Conservation (phyloP, 192 early-diverging fungal species). For the Coemansia reversa region DNA sequence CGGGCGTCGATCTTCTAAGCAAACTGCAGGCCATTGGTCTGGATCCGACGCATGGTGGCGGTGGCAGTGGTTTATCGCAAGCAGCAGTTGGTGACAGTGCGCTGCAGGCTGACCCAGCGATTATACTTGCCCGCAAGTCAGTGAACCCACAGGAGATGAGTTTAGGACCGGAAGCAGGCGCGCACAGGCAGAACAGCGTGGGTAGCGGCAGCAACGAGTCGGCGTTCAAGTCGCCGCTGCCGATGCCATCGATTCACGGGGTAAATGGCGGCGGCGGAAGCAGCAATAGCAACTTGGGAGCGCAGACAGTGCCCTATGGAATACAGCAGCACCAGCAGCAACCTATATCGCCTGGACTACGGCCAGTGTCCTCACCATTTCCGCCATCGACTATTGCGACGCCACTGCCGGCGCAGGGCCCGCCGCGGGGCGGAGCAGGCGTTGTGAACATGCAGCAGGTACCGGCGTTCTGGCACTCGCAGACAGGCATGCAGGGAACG, state of each 20-base stretch:
- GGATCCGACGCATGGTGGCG: slow-evolving; percentile 10
- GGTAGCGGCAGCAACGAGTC: neutral
- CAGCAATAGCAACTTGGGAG: neutral
- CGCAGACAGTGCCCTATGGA: neutral
- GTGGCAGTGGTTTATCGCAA: slow-evolving; percentile 3
- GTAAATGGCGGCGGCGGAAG: neutral
- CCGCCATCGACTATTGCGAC: slow-evolving; percentile 50
- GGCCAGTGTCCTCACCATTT: slow-evolving; percentile 46
- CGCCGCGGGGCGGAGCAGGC: neutral
- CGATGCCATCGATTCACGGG: slow-evolving; percentile 19
- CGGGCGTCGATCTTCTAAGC: slow-evolving; percentile 24
- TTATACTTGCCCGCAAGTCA: slow-evolving; percentile 47
- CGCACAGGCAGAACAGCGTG: neutral
- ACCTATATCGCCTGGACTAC: slow-evolving; percentile 35
- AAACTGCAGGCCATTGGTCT: slow-evolving; percentile 52
- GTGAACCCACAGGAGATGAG: slow-evolving; percentile 29
- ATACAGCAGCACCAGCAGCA: slow-evolving; percentile 10
- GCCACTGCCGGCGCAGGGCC: slow-evolving; percentile 40
- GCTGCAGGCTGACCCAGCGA: slow-evolving; percentile 32
- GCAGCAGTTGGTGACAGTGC: slow-evolving; percentile 12
- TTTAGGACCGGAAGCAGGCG: neutral
- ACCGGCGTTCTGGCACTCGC: slow-evolving; percentile 30
- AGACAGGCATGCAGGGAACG: slow-evolving; percentile 14
- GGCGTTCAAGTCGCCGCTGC: slow-evolving; percentile 37
- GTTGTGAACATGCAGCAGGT: slow-evolving; percentile 18